These are phyloP conservation scores for Silene latifolia DNA, from an alignment of 148 eudicot genomes.

Conservation along the genomic window DNA sequence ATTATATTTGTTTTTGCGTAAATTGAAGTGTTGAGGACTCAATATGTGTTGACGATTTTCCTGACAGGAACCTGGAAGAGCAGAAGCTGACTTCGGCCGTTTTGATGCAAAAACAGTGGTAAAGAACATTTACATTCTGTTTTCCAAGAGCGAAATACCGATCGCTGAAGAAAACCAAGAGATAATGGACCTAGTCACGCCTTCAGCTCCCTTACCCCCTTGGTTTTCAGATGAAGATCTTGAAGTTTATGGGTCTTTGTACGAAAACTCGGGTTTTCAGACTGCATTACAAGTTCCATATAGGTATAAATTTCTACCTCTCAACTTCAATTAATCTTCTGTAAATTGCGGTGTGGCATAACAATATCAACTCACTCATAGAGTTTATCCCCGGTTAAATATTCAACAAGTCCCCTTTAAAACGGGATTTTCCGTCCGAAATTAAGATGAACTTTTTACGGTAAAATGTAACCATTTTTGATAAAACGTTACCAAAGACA, in stretches of 20 bases:
- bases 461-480: too few relatives aligned
- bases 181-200: conserved; percentile 58
- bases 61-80: conserved; percentile 55
- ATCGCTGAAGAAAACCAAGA: conserved; percentile 56
- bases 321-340: too few relatives aligned
- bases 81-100: conserved; percentile 69
- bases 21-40: too few relatives aligned
- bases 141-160: conserved; percentile 52
- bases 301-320: conserved; percentile 47
- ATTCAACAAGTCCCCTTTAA: too few relatives aligned
- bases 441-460: too few relatives aligned
- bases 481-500: too few relatives aligned
- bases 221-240: conserved; percentile 68
- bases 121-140: conserved; percentile 52
- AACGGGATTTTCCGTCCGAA: too few relatives aligned
- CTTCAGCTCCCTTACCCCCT: conserved; percentile 48
- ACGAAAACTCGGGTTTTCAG: conserved; percentile 55
- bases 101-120: conserved; percentile 54
- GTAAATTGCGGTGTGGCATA: too few relatives aligned
- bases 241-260: conserved; percentile 41
- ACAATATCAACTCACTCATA: too few relatives aligned
- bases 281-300: conserved; percentile 62
- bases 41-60: too few relatives aligned
- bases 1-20: too few relatives aligned
- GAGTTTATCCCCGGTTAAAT: too few relatives aligned